Percentiles rank a stretch among this genome's conserved stretches.
Evolutionary conservation across 352 stramenopile species (phyloP).

Genomic region (Lagenidium sp.): DNA sequence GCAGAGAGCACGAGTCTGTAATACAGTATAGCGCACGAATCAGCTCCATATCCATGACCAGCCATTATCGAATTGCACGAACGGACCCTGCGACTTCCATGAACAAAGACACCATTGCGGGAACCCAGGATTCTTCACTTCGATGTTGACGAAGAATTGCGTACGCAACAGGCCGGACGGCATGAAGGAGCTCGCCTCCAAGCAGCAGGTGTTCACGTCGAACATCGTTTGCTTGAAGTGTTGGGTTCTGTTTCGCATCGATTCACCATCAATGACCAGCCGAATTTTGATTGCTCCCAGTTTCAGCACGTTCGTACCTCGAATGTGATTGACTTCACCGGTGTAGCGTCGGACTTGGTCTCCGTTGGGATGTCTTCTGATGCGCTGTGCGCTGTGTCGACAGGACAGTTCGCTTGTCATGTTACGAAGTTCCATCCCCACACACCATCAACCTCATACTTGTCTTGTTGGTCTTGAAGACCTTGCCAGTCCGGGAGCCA

Average conservation of each 20-base stretch:
- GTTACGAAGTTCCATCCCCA: background rate
- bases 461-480: conserved; percentile 38
- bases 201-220: conserved; percentile 39
- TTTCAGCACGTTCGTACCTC: no score
- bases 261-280: no score
- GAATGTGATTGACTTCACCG: no score
- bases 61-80: background rate
- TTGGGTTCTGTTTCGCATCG: conserved; percentile 29
- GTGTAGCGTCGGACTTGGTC: no score
- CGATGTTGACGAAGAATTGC: conserved; percentile 51
- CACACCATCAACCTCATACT: background rate
- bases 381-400: no score
- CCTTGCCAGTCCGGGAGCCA: conserved; percentile 60
- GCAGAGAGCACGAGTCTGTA: conserved; percentile 43
- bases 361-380: no score
- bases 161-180: conserved; percentile 65
- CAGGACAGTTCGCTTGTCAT: no score
- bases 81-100: conserved; percentile 53
- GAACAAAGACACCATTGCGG: conserved; percentile 39
- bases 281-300: no score
- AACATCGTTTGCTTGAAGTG: conserved; percentile 22
- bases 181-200: conserved; percentile 64
- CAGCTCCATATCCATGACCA: conserved; percentile 1
- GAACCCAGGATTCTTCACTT: conserved; percentile 49
- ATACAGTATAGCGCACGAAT: background rate